A percentile compares a stretch with the other conserved stretches of the same genome.
These are phyloP conservation scores for Mycena galopus DNA, from an alignment of 768 basidiomycete species.

Conservation along the genomic window DNA sequence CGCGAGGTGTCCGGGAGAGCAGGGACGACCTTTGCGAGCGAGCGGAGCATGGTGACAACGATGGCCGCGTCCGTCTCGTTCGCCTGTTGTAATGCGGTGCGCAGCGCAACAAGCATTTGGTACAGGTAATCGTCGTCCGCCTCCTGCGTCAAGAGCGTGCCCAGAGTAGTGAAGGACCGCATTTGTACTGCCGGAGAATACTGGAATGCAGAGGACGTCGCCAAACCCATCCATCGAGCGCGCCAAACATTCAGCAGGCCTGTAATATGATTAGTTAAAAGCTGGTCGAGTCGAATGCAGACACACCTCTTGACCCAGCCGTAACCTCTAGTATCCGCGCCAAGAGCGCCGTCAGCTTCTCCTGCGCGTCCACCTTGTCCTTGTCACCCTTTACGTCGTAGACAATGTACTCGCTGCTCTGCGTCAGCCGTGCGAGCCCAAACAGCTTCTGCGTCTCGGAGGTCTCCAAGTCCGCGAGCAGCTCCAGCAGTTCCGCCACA, in stretches of 20 bases:
- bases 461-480: slow-evolving; percentile 73
- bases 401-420: slow-evolving; percentile 76
- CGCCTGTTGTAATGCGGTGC: slow-evolving; percentile 75
- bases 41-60: slow-evolving; percentile 90
- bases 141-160: slow-evolving; percentile 84
- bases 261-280: slow-evolving; percentile 46
- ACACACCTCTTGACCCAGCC: slow-evolving; percentile 77
- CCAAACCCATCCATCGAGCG: slow-evolving; percentile 93
- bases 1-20: slow-evolving; percentile 76
- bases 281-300: neutral
- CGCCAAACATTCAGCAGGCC: slow-evolving; percentile 90
- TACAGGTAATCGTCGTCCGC: slow-evolving; percentile 95
- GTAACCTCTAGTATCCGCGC: slow-evolving; percentile 73
- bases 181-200: slow-evolving; percentile 90
- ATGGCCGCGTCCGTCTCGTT: slow-evolving; percentile 77
- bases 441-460: slow-evolving; percentile 76
- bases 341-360: slow-evolving; percentile 74
- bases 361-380: slow-evolving; percentile 72
- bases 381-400: slow-evolving; percentile 68
- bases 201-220: slow-evolving; percentile 92
- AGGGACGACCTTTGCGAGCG: slow-evolving; percentile 83
- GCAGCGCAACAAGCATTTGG: slow-evolving; percentile 92
- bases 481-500: slow-evolving; percentile 68
- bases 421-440: slow-evolving; percentile 73
- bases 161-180: slow-evolving; percentile 87